Evolutionary conservation across 768 basidiomycete species (phyloP), one percentile per base, ranked within the genome.

Genomic region (Boletus rufocinnamomeus): DNA sequence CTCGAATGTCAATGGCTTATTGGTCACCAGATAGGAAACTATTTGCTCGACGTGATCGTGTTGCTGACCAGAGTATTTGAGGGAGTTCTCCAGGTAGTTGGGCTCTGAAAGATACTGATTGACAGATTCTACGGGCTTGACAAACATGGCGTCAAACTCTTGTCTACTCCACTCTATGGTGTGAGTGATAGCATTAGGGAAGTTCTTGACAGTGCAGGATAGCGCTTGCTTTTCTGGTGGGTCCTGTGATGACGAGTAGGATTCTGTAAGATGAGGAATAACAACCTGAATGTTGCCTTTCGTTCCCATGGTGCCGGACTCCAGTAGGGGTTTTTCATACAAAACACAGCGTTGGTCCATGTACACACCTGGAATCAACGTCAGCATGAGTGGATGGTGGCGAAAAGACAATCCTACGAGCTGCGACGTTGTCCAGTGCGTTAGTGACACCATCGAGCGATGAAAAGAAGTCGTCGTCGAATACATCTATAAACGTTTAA

Each of bases 301-400:
- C 38, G 97, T 99, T 53, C 97, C 97, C 59, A 99, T 84, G 19
- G 97, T 99, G 10, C 97, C 97, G 16, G 97, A 98, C 67, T 99
- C 97, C 44, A 99, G 83, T 21, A 99, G 79, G 34, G 97, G 93
- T 71, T 98, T 99, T 72, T 88, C 83, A 76, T 92, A 98, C 79
- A 98, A 92, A 40, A 99, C 90, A 69, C 97, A 98, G 55, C 97
- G 89, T 68, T 94, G 89, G 70, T 99, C 97, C 96, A 99, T 98
- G 77, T 99, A 98, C 55, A 91, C 81, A 66, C 94, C 93, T 95
- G 50, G n/a, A 59, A 52, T 17, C 11, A 21, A 50, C 59, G 47
- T 63, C 40, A 40, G 62, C 13, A 19, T 11, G 32, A 57, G 54
- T 35, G 11, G 34, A 30, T 16, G 32, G 47, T 58, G 3, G 6